Evolutionary conservation across 257 asterid genomes (phyloP).

Genomic region (Paraleonurus japonicus): DNA sequence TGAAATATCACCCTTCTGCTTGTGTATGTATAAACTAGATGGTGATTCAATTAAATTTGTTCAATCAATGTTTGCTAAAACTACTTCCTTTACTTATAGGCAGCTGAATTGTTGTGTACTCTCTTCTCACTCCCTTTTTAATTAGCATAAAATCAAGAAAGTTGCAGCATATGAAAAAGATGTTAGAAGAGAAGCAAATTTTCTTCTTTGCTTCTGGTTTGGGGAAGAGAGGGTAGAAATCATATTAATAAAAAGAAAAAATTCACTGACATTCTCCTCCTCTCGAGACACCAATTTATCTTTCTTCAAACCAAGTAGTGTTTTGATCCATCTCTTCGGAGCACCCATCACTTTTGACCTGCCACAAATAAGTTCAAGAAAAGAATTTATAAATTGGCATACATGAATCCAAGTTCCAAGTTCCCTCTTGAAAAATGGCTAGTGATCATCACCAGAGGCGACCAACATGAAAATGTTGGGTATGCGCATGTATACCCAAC

Average conservation of each 20-base stretch:
- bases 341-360: conserved; percentile 70
- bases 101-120: background rate
- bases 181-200: background rate
- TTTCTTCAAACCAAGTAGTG: conserved; percentile 67
- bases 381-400: background rate
- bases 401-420: background rate
- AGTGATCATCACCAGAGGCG: background rate
- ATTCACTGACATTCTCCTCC: conserved; percentile 59
- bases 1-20: background rate
- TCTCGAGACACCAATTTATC: conserved; percentile 54
- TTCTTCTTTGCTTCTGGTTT: background rate
- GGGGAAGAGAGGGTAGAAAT: background rate
- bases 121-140: background rate
- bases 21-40: background rate
- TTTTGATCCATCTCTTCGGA: conserved; percentile 76
- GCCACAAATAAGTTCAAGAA: conserved; percentile 25
- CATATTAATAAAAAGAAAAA: conserved; percentile 9
- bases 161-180: background rate
- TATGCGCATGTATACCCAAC: background rate
- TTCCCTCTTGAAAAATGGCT: background rate
- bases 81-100: background rate
- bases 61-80: background rate
- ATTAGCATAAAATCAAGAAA: background rate
- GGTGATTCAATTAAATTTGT: background rate
- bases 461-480: background rate